A percentile compares a stretch with the other conserved stretches of the same genome.
These are phyloP conservation scores for Fusarium kyushuense DNA, from an alignment of 2,329 filamentous ascomycete species.

Conservation along the genomic window DNA sequence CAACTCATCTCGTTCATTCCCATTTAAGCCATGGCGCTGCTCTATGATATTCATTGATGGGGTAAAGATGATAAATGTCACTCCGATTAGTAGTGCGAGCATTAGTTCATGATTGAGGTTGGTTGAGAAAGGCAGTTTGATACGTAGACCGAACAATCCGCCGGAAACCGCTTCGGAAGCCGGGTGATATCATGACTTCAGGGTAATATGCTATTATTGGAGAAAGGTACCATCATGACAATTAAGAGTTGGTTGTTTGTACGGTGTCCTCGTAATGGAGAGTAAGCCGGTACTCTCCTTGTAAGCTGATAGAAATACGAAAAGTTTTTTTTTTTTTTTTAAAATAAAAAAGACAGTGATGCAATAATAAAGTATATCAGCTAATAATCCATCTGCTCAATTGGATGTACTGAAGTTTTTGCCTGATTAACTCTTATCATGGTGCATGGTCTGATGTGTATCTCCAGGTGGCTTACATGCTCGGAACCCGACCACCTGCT, in stretches of 20 bases:
- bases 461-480: constrained; percentile 14
- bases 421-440: neutral
- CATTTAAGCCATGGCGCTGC: constrained; percentile 23
- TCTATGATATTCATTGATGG: constrained; percentile 24
- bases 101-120: constrained; percentile 11
- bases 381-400: neutral
- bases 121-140: constrained; percentile 23
- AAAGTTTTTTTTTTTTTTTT: neutral
- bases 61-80: constrained; percentile 21
- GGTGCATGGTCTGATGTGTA: neutral
- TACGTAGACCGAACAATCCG: constrained; percentile 36
- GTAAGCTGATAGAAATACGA: neutral
- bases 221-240: neutral
- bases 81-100: constrained; percentile 13
- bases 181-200: constrained; percentile 7
- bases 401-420: neutral
- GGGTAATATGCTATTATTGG: neutral
- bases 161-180: constrained; percentile 41
- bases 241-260: neutral
- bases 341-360: neutral
- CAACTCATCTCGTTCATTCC: constrained; percentile 14
- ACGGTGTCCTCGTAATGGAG: neutral
- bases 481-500: constrained; percentile 35
- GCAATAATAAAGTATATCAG: neutral
- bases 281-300: constrained; percentile 12